Evolutionary conservation across 78 protist species (phyloP).

Genomic region (Isochrysis galbana): DNA sequence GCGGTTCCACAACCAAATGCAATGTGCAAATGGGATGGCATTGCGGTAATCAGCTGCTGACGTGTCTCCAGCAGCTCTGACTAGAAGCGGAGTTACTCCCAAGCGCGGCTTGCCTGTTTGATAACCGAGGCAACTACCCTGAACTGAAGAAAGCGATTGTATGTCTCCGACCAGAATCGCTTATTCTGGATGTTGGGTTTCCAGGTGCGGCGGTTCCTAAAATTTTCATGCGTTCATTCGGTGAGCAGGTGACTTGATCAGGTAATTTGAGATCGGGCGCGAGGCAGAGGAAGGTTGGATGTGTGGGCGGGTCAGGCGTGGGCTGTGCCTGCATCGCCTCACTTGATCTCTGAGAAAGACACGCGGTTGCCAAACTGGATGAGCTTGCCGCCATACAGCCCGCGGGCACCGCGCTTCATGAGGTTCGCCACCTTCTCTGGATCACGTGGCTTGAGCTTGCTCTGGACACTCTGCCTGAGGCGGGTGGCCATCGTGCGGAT

Average conservation of each 20-base stretch:
- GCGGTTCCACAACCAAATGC: too few relatives aligned
- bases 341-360: not conserved
- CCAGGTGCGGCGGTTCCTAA: not conserved
- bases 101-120: too few relatives aligned
- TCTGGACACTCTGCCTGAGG: too few relatives aligned
- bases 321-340: not conserved
- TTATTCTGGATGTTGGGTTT: not conserved
- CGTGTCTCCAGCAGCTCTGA: too few relatives aligned
- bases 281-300: too few relatives aligned
- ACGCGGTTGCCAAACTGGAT: not conserved
- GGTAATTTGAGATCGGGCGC: too few relatives aligned
- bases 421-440: not conserved
- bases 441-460: not conserved
- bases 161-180: slow-evolving; percentile 1
- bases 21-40: too few relatives aligned
- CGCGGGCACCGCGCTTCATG: not conserved
- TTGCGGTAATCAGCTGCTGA: too few relatives aligned
- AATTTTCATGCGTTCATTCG: too few relatives aligned
- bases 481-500: too few relatives aligned
- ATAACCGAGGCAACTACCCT: not conserved
- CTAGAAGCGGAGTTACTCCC: too few relatives aligned
- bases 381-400: not conserved
- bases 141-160: not conserved
- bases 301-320: not conserved
- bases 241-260: not conserved